Evolutionary conservation across 225 moss, liverwort and hornwort genomes (phyloP).

Genomic region (Bryum argenteum): DNA sequence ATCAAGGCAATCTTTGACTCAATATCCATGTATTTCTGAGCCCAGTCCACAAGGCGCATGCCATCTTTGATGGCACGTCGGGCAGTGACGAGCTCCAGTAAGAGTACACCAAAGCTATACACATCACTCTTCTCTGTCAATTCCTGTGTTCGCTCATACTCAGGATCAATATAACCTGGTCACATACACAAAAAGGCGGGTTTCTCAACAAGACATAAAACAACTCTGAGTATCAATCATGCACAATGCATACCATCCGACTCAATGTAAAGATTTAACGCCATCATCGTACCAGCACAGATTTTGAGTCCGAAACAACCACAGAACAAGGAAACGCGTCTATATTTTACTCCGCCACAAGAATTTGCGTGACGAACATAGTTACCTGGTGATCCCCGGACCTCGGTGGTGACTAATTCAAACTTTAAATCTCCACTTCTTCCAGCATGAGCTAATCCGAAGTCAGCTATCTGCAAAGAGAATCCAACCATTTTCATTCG

Average conservation of each 20-base stretch:
- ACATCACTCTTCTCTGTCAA: slow-evolving; percentile 82
- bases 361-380: background rate
- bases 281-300: slow-evolving; percentile 2
- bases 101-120: slow-evolving; percentile 79
- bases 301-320: background rate
- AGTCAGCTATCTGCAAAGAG: slow-evolving; percentile 64
- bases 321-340: background rate
- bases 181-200: slow-evolving; percentile 7
- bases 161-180: slow-evolving; percentile 73
- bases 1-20: slow-evolving; percentile 48
- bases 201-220: slow-evolving; percentile 6
- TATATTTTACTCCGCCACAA: background rate
- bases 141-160: slow-evolving; percentile 68
- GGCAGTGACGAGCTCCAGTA: slow-evolving; percentile 77
- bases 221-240: background rate
- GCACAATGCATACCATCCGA: background rate
- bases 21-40: slow-evolving; percentile 53
- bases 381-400: slow-evolving; percentile 61
- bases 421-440: slow-evolving; percentile 40
- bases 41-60: slow-evolving; percentile 60
- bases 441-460: slow-evolving; percentile 63
- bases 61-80: slow-evolving; percentile 49
- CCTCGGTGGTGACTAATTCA: slow-evolving; percentile 52
- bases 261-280: background rate
- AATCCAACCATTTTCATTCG: slow-evolving; percentile 7